Evolutionary conservation across 306 rosid species (phyloP).

Genomic region (Mimosa pudica): DNA sequence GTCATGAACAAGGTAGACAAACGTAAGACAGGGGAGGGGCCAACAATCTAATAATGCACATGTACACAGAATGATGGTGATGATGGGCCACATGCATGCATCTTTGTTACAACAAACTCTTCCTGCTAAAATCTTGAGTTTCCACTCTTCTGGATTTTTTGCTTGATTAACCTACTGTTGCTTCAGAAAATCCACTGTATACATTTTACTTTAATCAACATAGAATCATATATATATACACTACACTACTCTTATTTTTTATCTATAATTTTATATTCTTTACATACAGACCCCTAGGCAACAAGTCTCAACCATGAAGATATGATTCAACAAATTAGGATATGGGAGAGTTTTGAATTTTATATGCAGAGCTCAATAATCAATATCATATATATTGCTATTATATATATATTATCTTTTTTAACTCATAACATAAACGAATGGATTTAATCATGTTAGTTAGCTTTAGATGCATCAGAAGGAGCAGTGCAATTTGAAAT

Average conservation of each 20-base stretch:
- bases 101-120: not conserved
- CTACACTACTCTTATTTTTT: too few relatives aligned
- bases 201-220: not conserved
- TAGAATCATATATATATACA: too few relatives aligned
- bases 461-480: not conserved
- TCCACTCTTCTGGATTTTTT: not conserved
- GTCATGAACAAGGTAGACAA: constrained; percentile 13
- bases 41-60: constrained; percentile 18
- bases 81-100: not conserved
- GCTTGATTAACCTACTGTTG: not conserved
- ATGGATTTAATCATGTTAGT: not conserved
- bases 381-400: not conserved
- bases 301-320: too few relatives aligned
- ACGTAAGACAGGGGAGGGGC: not conserved
- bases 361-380: too few relatives aligned
- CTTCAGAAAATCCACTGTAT: not conserved
- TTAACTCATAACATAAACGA: not conserved
- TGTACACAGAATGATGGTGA: not conserved
- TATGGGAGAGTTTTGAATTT: too few relatives aligned
- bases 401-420: not conserved
- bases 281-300: too few relatives aligned
- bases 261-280: too few relatives aligned
- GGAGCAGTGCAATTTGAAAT: not conserved
- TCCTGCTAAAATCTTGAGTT: not conserved
- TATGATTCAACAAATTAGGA: too few relatives aligned